Conservation (phyloP, 2,329 filamentous ascomycete species). For the Nannizzia gypsea region DNA sequence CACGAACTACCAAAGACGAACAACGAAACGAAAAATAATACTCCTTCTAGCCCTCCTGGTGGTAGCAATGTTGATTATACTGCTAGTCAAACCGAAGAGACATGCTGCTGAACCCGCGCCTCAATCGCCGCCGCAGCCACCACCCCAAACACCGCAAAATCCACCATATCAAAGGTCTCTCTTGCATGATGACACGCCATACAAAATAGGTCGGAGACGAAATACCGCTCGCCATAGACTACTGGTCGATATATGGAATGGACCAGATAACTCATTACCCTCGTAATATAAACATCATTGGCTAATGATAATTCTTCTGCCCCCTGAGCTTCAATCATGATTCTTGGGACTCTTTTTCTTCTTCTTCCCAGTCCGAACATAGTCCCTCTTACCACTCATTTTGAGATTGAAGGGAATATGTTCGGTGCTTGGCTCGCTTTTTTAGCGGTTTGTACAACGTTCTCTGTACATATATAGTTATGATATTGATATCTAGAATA, state of each 20-base stretch:
- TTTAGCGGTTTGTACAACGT: neutral
- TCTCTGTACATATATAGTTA: constrained; percentile 1
- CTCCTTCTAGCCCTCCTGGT: constrained; percentile 76
- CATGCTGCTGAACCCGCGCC: constrained; percentile 14
- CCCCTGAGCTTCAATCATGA: neutral
- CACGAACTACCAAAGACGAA: constrained; percentile 75
- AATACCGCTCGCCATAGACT: neutral
- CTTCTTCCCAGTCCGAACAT: neutral
- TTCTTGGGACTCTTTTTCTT: neutral
- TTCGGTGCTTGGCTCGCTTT: neutral
- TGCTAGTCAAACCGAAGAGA: constrained; percentile 65
- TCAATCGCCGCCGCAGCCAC: constrained; percentile 17
- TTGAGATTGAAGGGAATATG: neutral
- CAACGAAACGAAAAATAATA: constrained; percentile 85
- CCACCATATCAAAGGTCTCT: constrained; percentile 9
- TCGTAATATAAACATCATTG: neutral
- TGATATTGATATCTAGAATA: constrained; percentile 3
- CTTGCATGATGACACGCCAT: neutral
- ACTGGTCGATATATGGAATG: neutral
- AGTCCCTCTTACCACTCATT: neutral
- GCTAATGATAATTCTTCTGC: neutral
- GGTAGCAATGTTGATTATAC: constrained; percentile 71
- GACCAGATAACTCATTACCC: neutral
- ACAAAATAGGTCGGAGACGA: neutral
- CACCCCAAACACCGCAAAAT: constrained; percentile 16